These are phyloP conservation scores for Schoenoplectus tabernaemontani DNA, from an alignment of 202 grass and related monocot species.

Conservation along the genomic window DNA sequence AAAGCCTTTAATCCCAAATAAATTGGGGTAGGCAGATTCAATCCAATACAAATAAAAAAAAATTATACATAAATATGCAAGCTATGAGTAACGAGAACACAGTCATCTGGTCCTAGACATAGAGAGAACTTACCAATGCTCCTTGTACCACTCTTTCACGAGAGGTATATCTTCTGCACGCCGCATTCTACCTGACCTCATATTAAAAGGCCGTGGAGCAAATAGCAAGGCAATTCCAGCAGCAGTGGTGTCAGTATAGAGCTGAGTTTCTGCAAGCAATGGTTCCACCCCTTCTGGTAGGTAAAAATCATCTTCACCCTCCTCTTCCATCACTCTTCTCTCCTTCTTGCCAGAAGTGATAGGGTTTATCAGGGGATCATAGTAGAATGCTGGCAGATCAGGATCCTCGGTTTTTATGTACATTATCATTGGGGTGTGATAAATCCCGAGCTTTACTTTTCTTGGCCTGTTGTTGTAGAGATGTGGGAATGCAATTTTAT, in stretches of 20 bases:
- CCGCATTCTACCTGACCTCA: constrained; percentile 83
- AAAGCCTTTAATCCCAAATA: too few species aligned
- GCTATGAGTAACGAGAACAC: not conserved
- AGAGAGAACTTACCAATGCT: constrained; percentile 63
- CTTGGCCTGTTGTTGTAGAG: constrained; percentile 97
- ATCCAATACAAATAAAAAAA: too few species aligned
- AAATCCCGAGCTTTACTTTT: constrained; percentile 86
- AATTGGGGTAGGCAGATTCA: too few species aligned
- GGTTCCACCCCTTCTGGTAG: constrained; percentile 85
- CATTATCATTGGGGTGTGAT: constrained; percentile 99
- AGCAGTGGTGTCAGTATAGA: constrained; percentile 93
- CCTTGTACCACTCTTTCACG: constrained; percentile 95
- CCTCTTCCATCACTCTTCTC: constrained; percentile 46
- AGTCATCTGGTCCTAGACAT: not conserved
- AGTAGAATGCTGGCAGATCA: constrained; percentile 97
- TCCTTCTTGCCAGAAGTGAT: constrained; percentile 76
- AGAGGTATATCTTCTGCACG: constrained; percentile 97
- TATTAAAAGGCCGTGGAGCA: constrained; percentile 89
- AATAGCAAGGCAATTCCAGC: constrained; percentile 87
- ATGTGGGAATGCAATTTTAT: constrained; percentile 97
- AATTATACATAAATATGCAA: constrained; percentile 4
- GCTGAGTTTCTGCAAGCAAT: constrained; percentile 44
- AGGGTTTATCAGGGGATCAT: constrained; percentile 94
- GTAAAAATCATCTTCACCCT: constrained; percentile 73
- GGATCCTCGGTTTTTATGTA: constrained; percentile 99